These are phyloP conservation scores for Hyphopichia burtonii DNA, from an alignment of 1,139 yeast species.

Conservation along the genomic window DNA sequence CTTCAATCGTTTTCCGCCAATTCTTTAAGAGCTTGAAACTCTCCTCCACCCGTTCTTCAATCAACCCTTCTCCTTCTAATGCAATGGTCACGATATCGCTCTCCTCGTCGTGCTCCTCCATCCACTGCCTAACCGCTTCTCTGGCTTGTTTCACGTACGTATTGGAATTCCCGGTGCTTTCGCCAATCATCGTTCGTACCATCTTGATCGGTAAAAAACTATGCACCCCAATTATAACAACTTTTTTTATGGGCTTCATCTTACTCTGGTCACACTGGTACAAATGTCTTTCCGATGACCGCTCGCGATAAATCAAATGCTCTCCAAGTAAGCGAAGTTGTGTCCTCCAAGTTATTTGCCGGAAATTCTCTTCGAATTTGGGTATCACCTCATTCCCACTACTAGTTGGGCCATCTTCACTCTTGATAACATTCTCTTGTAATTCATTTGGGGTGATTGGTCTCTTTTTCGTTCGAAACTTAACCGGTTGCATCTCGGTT, in stretches of 20 bases:
- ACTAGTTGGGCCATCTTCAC: too few species aligned
- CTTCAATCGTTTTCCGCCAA: constrained; percentile 37
- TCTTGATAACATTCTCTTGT: constrained; percentile 22
- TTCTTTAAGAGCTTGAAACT: constrained; percentile 37
- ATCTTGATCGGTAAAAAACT: constrained; percentile 54
- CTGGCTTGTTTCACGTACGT: constrained; percentile 35
- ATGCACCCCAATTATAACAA: constrained; percentile 49
- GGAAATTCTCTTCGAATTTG: constrained; percentile 26
- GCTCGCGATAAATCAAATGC: constrained; percentile 27
- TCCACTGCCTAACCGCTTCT: constrained; percentile 41
- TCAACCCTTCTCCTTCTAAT: constrained; percentile 53
- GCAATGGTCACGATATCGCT: constrained; percentile 45
- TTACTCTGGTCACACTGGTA: constrained; percentile 14
- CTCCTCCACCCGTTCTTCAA: constrained; percentile 39
- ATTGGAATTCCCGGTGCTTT: constrained; percentile 44
- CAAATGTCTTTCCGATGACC: constrained; percentile 32
- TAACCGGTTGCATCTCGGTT: constrained; percentile 41
- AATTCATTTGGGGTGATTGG: constrained; percentile 37
- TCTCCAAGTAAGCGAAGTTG: constrained; percentile 36
- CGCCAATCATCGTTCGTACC: constrained; percentile 47
- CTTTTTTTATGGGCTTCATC: constrained; percentile 24
- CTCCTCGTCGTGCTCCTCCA: constrained; percentile 15
- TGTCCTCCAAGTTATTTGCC: constrained; percentile 41
- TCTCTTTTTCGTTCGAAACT: constrained; percentile 29
- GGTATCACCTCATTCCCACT: constrained; percentile 19